These are phyloP conservation scores for Coemansia sp. DNA, from an alignment of 192 early-diverging fungal species.

Conservation along the genomic window DNA sequence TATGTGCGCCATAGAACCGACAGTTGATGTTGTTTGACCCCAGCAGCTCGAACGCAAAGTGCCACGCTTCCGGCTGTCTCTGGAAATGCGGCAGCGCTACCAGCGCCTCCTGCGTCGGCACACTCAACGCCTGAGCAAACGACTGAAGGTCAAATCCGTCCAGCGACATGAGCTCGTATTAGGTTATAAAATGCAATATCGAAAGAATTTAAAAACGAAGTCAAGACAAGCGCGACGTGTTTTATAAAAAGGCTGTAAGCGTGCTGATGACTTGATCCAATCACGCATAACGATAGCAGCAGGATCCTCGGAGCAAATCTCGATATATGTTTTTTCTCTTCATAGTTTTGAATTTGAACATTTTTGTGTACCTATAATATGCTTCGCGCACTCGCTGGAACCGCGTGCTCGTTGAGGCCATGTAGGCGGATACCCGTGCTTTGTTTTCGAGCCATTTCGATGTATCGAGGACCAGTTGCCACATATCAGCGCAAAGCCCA, in stretches of 20 bases:
- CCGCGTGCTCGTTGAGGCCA: background rate
- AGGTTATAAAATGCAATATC: background rate
- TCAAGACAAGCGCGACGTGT: background rate
- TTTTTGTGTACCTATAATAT: background rate
- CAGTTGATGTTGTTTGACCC: conserved; percentile 32
- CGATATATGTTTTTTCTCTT: background rate
- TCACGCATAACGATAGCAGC: background rate
- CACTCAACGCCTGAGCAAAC: conserved; percentile 46
- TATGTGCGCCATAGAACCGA: conserved; percentile 52
- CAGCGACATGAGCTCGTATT: conserved; percentile 18
- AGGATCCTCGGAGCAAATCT: background rate
- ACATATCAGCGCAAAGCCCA: background rate
- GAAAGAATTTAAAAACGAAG: background rate
- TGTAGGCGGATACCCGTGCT: background rate
- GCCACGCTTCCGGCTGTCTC: conserved; percentile 40
- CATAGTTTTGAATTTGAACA: background rate
- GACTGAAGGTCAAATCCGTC: conserved; percentile 38
- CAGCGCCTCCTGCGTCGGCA: conserved; percentile 49
- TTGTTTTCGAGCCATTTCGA: background rate
- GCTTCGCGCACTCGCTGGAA: conserved; percentile 7
- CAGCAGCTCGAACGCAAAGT: conserved; percentile 47
- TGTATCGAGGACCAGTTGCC: background rate
- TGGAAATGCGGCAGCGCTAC: conserved; percentile 39
- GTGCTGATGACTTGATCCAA: background rate
- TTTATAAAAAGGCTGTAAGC: background rate